Evolutionary conservation across 768 basidiomycete species (phyloP).

Genomic region (Pulveroboletus sp.): DNA sequence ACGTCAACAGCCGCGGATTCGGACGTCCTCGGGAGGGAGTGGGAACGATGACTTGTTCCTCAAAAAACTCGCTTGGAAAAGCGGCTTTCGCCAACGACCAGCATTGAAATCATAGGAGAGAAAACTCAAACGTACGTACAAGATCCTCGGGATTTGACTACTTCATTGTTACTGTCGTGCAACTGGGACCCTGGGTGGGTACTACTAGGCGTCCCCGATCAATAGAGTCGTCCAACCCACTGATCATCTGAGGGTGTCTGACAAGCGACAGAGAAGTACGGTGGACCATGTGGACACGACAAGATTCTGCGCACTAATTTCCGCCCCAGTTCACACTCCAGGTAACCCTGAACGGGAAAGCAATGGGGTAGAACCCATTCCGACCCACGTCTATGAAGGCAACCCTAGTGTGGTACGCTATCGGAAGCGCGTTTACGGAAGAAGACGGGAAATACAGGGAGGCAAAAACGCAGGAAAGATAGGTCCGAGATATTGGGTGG

Average conservation of each 20-base stretch:
- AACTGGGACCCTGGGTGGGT: background rate
- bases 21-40: background rate
- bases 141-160: background rate
- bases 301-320: conserved; percentile 6
- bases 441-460: conserved; percentile 10
- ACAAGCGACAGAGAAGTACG: background rate
- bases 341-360: conserved; percentile 4
- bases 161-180: conserved; percentile 1
- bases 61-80: background rate
- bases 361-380: conserved; percentile 1
- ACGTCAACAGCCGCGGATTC: background rate
- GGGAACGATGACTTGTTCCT: background rate
- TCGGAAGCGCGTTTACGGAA: conserved; percentile 9
- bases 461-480: conserved; percentile 10
- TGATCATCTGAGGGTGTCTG: background rate
- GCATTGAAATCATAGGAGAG: background rate
- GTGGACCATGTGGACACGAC: background rate
- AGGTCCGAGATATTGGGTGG: conserved; percentile 1
- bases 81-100: background rate
- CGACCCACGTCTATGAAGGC: conserved; percentile 23
- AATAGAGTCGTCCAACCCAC: background rate
- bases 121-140: background rate
- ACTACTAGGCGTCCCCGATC: background rate
- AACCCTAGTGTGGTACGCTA: conserved; percentile 31
- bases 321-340: conserved; percentile 1